phyloP scores from a whole-genome alignment of 23 red algal species.

The Pyropia haitanensis region DNA sequence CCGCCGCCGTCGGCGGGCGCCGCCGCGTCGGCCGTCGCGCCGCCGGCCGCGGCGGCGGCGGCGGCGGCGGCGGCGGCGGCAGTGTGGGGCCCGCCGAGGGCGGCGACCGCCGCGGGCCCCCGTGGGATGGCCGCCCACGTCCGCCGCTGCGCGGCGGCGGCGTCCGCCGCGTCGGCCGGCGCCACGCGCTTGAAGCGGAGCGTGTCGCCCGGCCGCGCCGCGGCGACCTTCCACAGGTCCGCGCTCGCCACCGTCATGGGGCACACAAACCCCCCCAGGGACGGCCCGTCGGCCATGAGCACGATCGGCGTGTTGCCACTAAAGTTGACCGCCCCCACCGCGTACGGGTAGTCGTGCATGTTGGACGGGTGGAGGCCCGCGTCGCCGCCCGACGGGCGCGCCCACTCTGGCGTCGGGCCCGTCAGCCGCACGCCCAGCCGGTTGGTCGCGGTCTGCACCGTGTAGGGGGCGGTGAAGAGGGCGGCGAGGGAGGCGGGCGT shows the following conservation, averaged over 20 bases:
- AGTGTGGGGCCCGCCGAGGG: neutral
- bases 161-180: constrained; percentile 15
- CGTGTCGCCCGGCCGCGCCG: constrained; percentile 28
- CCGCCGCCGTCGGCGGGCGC: neutral
- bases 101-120: constrained; percentile 3
- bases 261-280: constrained; percentile 58
- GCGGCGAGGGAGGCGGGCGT: constrained; percentile 12
- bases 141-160: constrained; percentile 5
- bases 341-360: constrained; percentile 64
- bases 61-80: constrained; percentile 2
- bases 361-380: constrained; percentile 63
- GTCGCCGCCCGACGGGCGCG: constrained; percentile 31
- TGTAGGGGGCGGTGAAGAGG: constrained; percentile 28
- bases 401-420: constrained; percentile 54
- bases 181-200: constrained; percentile 49
- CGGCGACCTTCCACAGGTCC: constrained; percentile 65
- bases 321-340: constrained; percentile 60
- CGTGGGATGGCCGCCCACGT: constrained; percentile 42
- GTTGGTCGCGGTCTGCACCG: constrained; percentile 63
- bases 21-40: neutral
- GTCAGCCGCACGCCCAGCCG: constrained; percentile 52
- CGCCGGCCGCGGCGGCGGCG: neutral
- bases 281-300: constrained; percentile 62
- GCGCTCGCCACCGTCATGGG: constrained; percentile 46
- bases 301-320: constrained; percentile 70